Conservation (phyloP, 2,329 filamentous ascomycete genomes). For the Pleoardoris graminearum region DNA sequence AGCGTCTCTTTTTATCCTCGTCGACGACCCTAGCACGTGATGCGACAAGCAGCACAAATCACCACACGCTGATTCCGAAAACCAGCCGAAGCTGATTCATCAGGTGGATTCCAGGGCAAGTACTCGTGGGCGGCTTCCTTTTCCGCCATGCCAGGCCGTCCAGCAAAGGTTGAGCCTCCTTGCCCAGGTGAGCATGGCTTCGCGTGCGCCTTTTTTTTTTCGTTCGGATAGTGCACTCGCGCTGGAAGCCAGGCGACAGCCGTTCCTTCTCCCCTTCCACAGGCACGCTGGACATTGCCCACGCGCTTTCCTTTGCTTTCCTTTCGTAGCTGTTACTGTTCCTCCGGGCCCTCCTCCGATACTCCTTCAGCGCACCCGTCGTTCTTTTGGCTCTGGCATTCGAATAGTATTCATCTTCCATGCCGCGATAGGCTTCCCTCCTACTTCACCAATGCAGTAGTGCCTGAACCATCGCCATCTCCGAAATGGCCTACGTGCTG, state of each 20-base stretch:
- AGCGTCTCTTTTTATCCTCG: no score
- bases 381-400: conserved; percentile 36
- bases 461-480: conserved; percentile 18
- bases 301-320: conserved; percentile 28
- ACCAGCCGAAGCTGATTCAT: no score
- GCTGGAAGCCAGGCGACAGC: not conserved
- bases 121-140: no score
- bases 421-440: conserved; percentile 31
- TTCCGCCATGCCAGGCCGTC: no score
- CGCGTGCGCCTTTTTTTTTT: no score
- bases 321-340: conserved; percentile 13
- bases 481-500: conserved; percentile 46
- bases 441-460: conserved; percentile 26
- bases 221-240: no score
- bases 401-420: conserved; percentile 45
- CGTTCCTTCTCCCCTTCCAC: conserved; percentile 23
- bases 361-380: conserved; percentile 21
- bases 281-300: conserved; percentile 8
- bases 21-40: no score
- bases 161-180: no score
- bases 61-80: no score
- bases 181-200: no score
- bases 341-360: conserved; percentile 15
- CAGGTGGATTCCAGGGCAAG: no score
- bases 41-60: no score